These are phyloP conservation scores for Solanum chilense DNA, from an alignment of 257 asterid genomes.

Conservation along the genomic window DNA sequence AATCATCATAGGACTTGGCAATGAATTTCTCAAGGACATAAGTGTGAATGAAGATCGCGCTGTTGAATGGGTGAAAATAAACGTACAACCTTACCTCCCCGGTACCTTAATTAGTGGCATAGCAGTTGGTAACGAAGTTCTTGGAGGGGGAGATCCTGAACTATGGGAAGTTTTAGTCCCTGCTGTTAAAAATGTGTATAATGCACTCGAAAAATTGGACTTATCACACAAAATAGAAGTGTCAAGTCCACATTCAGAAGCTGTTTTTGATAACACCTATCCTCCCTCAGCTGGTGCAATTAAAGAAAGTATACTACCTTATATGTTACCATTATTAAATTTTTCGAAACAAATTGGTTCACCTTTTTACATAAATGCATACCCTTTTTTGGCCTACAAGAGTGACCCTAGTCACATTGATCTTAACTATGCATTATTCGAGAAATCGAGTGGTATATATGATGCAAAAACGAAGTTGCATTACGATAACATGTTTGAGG, in stretches of 20 bases:
- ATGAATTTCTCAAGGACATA: slow-evolving; percentile 36
- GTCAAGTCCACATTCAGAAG: slow-evolving; percentile 82
- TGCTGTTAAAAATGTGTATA: slow-evolving; percentile 54
- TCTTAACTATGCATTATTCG: slow-evolving; percentile 43
- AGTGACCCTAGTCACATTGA: slow-evolving; percentile 56
- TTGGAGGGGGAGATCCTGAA: slow-evolving; percentile 37
- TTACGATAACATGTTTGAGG: slow-evolving; percentile 84
- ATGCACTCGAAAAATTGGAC: slow-evolving; percentile 37
- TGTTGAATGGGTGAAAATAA: slow-evolving; percentile 49
- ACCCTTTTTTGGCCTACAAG: slow-evolving; percentile 71
- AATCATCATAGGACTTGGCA: slow-evolving; percentile 55
- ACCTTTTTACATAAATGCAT: slow-evolving; percentile 79
- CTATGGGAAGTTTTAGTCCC: slow-evolving; percentile 77
- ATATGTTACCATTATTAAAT: slow-evolving; percentile 57
- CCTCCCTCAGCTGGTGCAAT: slow-evolving; percentile 79
- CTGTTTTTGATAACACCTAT: slow-evolving; percentile 45
- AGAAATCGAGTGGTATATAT: slow-evolving; percentile 30
- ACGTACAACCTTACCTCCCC: slow-evolving; percentile 46
- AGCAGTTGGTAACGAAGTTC: slow-evolving; percentile 77
- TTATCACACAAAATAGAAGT: slow-evolving; percentile 42
- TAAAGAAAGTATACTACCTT: slow-evolving; percentile 58
- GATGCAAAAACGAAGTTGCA: slow-evolving; percentile 49
- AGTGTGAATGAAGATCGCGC: slow-evolving; percentile 48
- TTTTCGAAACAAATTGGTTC: slow-evolving; percentile 52
- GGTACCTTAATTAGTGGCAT: slow-evolving; percentile 57